Evolutionary conservation across 176 grass and related monocot species (phyloP).

Genomic region (Paspalum vaginatum): DNA sequence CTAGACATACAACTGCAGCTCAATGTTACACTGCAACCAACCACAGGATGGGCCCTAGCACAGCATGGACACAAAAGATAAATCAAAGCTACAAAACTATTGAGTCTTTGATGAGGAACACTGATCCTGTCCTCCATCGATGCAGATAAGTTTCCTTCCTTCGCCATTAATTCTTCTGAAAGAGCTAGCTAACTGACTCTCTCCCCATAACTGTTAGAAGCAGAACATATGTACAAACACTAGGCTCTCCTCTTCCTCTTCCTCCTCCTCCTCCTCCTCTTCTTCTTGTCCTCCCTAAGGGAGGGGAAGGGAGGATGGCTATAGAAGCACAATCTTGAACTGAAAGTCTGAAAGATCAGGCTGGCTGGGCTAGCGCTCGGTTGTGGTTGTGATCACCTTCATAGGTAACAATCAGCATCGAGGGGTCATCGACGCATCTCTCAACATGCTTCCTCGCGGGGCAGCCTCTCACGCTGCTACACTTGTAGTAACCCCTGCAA

Average conservation of each 20-base stretch:
- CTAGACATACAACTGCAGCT: constrained; percentile 50
- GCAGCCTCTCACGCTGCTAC: constrained; percentile 87
- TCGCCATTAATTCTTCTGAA: constrained; percentile 44
- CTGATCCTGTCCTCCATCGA: constrained; percentile 29
- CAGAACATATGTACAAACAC: constrained; percentile 54
- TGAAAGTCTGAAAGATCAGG: constrained; percentile 43
- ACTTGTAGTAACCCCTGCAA: constrained; percentile 94
- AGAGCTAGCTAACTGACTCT: constrained; percentile 24
- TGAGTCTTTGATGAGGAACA: constrained; percentile 32
- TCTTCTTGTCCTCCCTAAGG: constrained; percentile 26
- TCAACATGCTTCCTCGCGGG: constrained; percentile 92
- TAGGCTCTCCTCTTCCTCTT: constrained; percentile 38
- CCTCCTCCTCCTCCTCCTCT: background rate
- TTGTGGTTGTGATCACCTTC: constrained; percentile 90
- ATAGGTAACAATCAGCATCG: constrained; percentile 93
- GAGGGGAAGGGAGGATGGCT: constrained; percentile 10
- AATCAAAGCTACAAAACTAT: constrained; percentile 48
- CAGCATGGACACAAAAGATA: constrained; percentile 20
- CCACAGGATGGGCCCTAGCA: constrained; percentile 34
- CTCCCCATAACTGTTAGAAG: constrained; percentile 47
- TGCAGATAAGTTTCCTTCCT: constrained; percentile 33
- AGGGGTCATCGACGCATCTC: constrained; percentile 80
- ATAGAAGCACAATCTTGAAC: background rate
- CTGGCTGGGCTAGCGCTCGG: constrained; percentile 45
- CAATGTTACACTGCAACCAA: constrained; percentile 43